Base-by-base conservation (phyloP, 2,329 filamentous ascomycete genomes). In the Xylariaceae sp. region DNA sequence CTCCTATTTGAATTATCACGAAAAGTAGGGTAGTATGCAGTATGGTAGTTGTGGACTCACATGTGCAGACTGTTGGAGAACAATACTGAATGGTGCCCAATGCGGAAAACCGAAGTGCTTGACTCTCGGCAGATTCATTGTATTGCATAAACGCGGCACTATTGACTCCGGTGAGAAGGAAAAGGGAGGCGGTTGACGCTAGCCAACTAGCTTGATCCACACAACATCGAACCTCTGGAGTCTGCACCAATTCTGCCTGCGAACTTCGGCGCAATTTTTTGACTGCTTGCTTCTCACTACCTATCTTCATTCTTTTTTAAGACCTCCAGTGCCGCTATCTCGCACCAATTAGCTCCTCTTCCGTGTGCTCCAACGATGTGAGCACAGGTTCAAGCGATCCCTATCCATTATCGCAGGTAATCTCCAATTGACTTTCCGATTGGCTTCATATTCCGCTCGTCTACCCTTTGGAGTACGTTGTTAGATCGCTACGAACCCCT, bases 331-430 rank as follows among this genome's bases (percentile, higher is more conserved):
- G 39, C 48, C 44, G 36, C 59, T 49, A 48, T 29, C 45, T 51
- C 49, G 60, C 56, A 56, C 60, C 60, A 62, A 62, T 62, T 62
- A 56, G 60, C 56, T 48, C 49, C 17, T 19, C 53, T 60, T 51
- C 60, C 60, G 60, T 21, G 37, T 49, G 36, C 50, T 58, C 57
- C 58, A 60, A 57, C 56, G 21, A 63, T 63, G 63, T 56, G 63
- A 63, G 53, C 48, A 49, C 53, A 53, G 31, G 45, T 34, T 44
- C 43, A 60, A 39, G 53, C 37, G 33, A 57, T 56, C 48, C 61
- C 61, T 60, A 64, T 49, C 48, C 56, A 64, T 64, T 60, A 61
- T 64, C 59, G 59, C 57, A 60, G 59, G 59, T 61, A 64, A 65
- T 63, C 43, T 64, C 60, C 47, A 41, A 37, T 51, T 58, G 43